Evolutionary conservation across 2,329 filamentous ascomycete genomes (phyloP), one percentile per base, ranked within the genome.

Genomic region (Aspergillus unguis): DNA sequence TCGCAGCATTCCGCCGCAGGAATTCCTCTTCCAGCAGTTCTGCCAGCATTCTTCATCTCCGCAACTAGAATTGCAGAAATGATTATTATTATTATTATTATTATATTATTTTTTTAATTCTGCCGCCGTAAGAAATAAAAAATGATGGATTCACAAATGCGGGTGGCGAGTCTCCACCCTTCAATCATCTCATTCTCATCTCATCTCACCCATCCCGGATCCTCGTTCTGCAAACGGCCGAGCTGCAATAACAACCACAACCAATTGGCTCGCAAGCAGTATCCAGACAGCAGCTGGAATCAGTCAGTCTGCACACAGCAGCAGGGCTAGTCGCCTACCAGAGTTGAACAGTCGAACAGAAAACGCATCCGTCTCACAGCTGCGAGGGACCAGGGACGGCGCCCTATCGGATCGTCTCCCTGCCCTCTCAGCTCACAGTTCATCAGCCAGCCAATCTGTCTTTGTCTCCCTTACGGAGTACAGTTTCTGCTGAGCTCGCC

Each of bases 41-140:
- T n/a, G 17, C 27, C 25, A 27, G n/a, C 27, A 44, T 36, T 50
- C 31, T 43, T 37, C 31, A 29, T 31, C 44, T 37, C 17, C 44
- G 25, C 32, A 47, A 40, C 27, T 27, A 38, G 33, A 43, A 17
- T 17, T 17, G 17, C 17, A 17, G 17, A 17, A 17, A 17, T 17
- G 17, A 17, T 17, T 17, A 17, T 17, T 17, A 17, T 17, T 17
- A 17, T 17, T 17, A 17, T 17, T 17, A 17, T 17, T 17, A 17
- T 17, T 17, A 17, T 17, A 17, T 17, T 17, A 17, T 17, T 17
- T 17, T 17, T 49, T 50, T 38, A 40, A 23, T 26, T 33, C 49
- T 41, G 49, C 49, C 49, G 49, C 49, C 49, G 25, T 26, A 51
- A 44, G 41, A 51, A 41, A 31, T 8, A 33, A 41, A 45, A 43